phyloP scores from a whole-genome alignment of 352 stramenopile species.

The Lagenidium sp. region DNA sequence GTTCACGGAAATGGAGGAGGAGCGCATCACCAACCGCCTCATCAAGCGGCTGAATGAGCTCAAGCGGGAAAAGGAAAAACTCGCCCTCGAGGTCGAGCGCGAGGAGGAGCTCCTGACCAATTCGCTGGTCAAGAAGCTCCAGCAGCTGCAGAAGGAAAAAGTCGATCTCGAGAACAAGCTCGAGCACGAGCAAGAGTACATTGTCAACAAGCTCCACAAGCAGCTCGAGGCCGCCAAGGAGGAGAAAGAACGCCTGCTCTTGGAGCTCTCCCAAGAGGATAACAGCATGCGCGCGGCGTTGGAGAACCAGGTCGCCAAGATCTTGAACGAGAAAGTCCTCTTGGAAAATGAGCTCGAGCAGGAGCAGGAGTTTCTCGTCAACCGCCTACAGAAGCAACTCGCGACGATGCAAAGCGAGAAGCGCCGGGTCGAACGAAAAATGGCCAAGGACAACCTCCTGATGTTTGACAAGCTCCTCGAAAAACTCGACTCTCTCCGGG shows the following conservation, averaged over 20 bases:
- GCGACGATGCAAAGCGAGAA: slow-evolving; percentile 55
- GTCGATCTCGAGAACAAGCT: slow-evolving; percentile 90
- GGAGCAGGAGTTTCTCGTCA: slow-evolving; percentile 84
- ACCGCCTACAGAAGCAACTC: slow-evolving; percentile 80
- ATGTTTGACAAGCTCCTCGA: slow-evolving; percentile 61
- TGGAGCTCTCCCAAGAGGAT: slow-evolving; percentile 63
- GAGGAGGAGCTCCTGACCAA: slow-evolving; percentile 90
- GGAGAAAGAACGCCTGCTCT: slow-evolving; percentile 62
- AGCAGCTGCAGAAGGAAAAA: slow-evolving; percentile 82
- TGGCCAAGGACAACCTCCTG: slow-evolving; percentile 62
- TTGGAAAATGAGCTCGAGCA: slow-evolving; percentile 84
- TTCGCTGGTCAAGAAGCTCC: slow-evolving; percentile 85
- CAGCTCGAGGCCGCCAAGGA: slow-evolving; percentile 60
- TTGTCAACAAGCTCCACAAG: slow-evolving; percentile 88
- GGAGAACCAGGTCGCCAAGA: slow-evolving; percentile 74
- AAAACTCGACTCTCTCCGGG: slow-evolving; percentile 46
- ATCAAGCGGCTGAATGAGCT: slow-evolving; percentile 73
- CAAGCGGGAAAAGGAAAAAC: slow-evolving; percentile 84
- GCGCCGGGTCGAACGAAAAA: slow-evolving; percentile 59
- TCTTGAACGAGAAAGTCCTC: slow-evolving; percentile 76
- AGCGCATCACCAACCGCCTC: slow-evolving; percentile 76
- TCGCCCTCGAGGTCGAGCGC: slow-evolving; percentile 82
- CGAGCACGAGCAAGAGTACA: slow-evolving; percentile 89
- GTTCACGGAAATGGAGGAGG: slow-evolving; percentile 78
- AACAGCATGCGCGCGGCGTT: slow-evolving; percentile 49